A percentile compares a stretch with the other conserved stretches of the same genome.
Conservation (phyloP, 192 early-diverging fungal species). For the Allomyces arbusculus region DNA sequence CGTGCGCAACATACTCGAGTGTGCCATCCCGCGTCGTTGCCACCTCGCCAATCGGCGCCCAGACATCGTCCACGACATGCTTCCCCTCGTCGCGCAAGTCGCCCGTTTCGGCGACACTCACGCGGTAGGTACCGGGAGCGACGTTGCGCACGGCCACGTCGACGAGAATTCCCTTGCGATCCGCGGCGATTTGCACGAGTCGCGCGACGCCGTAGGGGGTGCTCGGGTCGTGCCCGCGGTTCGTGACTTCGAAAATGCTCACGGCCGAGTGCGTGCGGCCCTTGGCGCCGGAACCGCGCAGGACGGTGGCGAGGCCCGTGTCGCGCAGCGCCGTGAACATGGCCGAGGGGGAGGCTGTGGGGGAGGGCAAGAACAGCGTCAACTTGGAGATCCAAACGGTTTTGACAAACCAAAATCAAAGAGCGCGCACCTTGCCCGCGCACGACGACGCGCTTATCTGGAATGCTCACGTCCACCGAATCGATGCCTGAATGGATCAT, state of each 20-base stretch:
- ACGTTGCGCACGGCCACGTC: slow-evolving; percentile 59
- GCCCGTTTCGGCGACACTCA: slow-evolving; percentile 60
- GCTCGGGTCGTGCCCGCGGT: slow-evolving; percentile 4
- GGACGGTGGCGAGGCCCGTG: slow-evolving; percentile 52
- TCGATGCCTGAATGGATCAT: slow-evolving; percentile 24
- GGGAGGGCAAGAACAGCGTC: background rate
- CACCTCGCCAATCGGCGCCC: slow-evolving; percentile 19
- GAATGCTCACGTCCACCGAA: slow-evolving; percentile 41
- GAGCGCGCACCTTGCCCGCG: slow-evolving; percentile 33
- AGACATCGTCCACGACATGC: slow-evolving; percentile 25
- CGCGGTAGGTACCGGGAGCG: slow-evolving; percentile 36
- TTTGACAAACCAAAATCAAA: background rate
- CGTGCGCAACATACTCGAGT: slow-evolving; percentile 50
- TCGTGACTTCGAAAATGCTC: slow-evolving; percentile 59
- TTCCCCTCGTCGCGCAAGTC: slow-evolving; percentile 42
- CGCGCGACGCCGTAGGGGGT: slow-evolving; percentile 43
- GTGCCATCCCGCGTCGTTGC: slow-evolving; percentile 37
- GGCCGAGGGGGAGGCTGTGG: slow-evolving; percentile 36
- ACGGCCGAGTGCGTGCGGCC: slow-evolving; percentile 50
- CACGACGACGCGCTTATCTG: slow-evolving; percentile 50
- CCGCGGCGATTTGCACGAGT: slow-evolving; percentile 51
- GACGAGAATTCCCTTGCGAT: slow-evolving; percentile 39
- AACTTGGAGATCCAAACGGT: background rate
- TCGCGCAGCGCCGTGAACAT: slow-evolving; percentile 39
- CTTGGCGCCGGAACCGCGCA: slow-evolving; percentile 52